phyloP scores from a whole-genome alignment of 768 basidiomycete genomes.

The Cyclocybe aegerita region DNA sequence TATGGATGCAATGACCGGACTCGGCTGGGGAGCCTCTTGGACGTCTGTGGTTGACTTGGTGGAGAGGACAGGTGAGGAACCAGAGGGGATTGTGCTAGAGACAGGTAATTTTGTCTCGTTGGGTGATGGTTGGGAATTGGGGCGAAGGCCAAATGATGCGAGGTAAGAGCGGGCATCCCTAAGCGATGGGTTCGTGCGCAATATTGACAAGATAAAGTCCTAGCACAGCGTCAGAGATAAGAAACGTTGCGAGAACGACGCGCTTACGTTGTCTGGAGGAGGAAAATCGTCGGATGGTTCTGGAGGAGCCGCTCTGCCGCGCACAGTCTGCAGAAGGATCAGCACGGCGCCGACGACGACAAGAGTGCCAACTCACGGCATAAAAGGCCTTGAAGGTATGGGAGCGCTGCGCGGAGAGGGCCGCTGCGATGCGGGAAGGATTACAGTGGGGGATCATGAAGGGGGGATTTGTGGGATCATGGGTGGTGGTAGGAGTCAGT shows the following conservation, averaged over 20 bases:
- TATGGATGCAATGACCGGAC: slow-evolving; percentile 66
- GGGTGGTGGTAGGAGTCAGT: slow-evolving; percentile 28
- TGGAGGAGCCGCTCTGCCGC: slow-evolving; percentile 32
- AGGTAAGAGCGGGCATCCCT: slow-evolving; percentile 91
- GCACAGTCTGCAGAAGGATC: slow-evolving; percentile 36
- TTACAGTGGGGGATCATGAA: slow-evolving; percentile 38
- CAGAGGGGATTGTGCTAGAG: slow-evolving; percentile 24
- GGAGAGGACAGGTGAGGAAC: slow-evolving; percentile 7
- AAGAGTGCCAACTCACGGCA: slow-evolving; percentile 42
- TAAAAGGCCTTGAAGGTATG: slow-evolving; percentile 52
- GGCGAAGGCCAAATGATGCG: slow-evolving; percentile 82
- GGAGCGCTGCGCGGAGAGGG: slow-evolving; percentile 33
- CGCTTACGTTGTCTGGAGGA: slow-evolving; percentile 51
- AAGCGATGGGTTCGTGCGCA: slow-evolving; percentile 88
- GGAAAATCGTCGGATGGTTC: slow-evolving; percentile 38
- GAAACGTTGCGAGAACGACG: slow-evolving; percentile 5
- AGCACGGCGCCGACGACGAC: slow-evolving; percentile 4
- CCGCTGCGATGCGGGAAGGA: slow-evolving; percentile 31
- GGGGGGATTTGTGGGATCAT: slow-evolving; percentile 18
- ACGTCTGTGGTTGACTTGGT: slow-evolving; percentile 34
- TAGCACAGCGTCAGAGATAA: slow-evolving; percentile 30
- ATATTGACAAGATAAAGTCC: slow-evolving; percentile 96
- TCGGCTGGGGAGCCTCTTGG: slow-evolving; percentile 39
- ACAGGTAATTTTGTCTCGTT: slow-evolving; percentile 26
- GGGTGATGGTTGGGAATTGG: slow-evolving; percentile 31